Conservation (phyloP, 345 rosid genomes). For the Dovyalis caffra region DNA sequence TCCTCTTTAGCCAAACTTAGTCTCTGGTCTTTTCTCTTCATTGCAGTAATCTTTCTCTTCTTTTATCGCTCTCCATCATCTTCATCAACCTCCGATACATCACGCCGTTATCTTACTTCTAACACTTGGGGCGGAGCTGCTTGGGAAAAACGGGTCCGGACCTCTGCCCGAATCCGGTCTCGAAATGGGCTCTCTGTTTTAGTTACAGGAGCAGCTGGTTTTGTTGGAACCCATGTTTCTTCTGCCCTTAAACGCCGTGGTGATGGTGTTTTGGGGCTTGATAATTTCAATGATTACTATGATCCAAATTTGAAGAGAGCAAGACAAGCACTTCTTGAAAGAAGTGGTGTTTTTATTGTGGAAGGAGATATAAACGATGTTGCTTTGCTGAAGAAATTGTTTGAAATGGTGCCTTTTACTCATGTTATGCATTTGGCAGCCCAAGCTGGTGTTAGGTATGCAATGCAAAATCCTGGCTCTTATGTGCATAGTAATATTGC, state of each 20-base stretch:
- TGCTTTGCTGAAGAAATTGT: conserved; percentile 61
- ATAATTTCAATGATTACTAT: conserved; percentile 88
- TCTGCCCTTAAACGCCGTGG: conserved; percentile 79
- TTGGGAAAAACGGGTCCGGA: conserved; percentile 65
- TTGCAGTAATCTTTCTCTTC: conserved; percentile 70
- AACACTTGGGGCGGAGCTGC: conserved; percentile 73
- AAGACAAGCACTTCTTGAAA: conserved; percentile 79
- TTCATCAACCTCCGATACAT: conserved; percentile 51
- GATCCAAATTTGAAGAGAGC: conserved; percentile 83
- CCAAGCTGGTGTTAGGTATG: conserved; percentile 89
- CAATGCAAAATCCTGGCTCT: conserved; percentile 82
- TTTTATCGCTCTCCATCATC: conserved; percentile 79
- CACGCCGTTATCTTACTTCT: conserved; percentile 81
- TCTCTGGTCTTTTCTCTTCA: conserved; percentile 78
- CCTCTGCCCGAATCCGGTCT: conserved; percentile 69
- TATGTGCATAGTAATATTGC: conserved; percentile 88
- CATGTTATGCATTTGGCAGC: conserved; percentile 96
- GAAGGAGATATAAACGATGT: conserved; percentile 91
- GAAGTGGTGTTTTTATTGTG: conserved; percentile 69
- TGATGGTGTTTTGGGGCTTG: conserved; percentile 82
- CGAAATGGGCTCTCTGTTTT: conserved; percentile 66
- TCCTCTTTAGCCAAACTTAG: conserved; percentile 72
- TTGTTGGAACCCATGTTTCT: conserved; percentile 91
- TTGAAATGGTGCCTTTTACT: conserved; percentile 71
- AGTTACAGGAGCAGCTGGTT: conserved; percentile 92